phyloP scores from a whole-genome alignment of 208 protist species.

The Trypanosoma avium region DNA sequence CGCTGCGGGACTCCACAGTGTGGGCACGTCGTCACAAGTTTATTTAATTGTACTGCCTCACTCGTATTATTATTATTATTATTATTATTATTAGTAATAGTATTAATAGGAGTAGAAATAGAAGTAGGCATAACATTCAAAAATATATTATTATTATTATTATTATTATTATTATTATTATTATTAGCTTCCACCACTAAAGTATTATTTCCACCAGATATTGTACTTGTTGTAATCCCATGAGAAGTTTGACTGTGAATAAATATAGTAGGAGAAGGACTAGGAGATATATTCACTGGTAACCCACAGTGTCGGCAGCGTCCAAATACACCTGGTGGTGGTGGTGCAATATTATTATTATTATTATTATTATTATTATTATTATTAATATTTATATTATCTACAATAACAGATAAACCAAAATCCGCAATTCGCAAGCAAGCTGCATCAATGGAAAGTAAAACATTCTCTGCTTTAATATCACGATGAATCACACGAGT shows the following conservation, averaged over 20 bases:
- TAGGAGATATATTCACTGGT: not conserved
- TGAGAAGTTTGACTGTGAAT: conserved; percentile 31
- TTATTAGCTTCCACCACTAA: not conserved
- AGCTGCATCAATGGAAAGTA: conserved; percentile 78
- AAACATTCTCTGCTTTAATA: conserved; percentile 1
- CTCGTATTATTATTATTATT: no score
- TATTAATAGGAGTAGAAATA: no score
- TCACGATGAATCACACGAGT: conserved; percentile 43
- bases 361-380: no score
- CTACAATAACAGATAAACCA: conserved; percentile 76
- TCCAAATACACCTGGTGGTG: not conserved
- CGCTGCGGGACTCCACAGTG: conserved; percentile 42
- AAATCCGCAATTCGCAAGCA: conserved; percentile 68
- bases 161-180: conserved; percentile 1
- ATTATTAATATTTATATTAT: no score
- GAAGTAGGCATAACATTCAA: no score
- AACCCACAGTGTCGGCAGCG: conserved; percentile 18
- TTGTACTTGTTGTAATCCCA: conserved; percentile 36
- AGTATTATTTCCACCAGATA: conserved; percentile 21
- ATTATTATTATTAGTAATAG: no score
- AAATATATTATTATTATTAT: no score
- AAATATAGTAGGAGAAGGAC: conserved; percentile 2
- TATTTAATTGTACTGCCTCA: conserved; percentile 26
- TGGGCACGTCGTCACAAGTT: conserved; percentile 40
- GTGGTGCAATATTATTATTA: not conserved